phyloP scores from a whole-genome alignment of 2,329 filamentous ascomycete genomes.

The Fusarium begoniae region DNA sequence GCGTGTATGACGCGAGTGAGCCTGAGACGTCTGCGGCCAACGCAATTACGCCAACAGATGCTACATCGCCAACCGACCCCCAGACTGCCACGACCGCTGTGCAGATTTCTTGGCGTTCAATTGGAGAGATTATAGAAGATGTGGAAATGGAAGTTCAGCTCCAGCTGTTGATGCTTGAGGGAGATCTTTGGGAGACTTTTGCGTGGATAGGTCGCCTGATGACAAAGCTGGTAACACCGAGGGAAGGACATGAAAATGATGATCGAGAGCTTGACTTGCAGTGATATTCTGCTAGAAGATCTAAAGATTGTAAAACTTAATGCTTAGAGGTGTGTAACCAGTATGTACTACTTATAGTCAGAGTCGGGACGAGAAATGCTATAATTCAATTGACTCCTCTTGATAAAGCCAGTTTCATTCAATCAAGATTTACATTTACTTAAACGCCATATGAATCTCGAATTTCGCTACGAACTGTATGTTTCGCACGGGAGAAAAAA shows the following conservation, averaged over 20 bases:
- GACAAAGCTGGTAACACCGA: not conserved
- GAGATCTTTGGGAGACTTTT: not conserved
- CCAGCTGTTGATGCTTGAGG: not conserved
- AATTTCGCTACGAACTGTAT: too few species aligned
- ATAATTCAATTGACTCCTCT: accelerated
- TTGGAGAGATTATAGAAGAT: not conserved
- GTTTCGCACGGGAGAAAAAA: not conserved
- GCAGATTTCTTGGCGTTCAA: accelerated
- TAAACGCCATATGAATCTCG: accelerated
- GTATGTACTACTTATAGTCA: not conserved
- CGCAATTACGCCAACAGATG: accelerated
- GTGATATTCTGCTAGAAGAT: too few species aligned
- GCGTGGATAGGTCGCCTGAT: not conserved
- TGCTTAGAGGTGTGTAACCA: not conserved
- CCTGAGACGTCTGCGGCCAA: too few species aligned
- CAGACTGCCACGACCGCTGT: accelerated
- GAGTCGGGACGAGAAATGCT: not conserved
- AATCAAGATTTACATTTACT: not conserved
- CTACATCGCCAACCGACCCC: accelerated
- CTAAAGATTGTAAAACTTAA: not conserved
- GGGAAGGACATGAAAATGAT: not conserved
- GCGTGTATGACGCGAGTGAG: not conserved
- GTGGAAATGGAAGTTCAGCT: not conserved
- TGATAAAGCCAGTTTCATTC: accelerated
- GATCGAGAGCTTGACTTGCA: not conserved